phyloP scores from a whole-genome alignment of 371 early-diverging fungal species.

The Coemansia sp. region DNA sequence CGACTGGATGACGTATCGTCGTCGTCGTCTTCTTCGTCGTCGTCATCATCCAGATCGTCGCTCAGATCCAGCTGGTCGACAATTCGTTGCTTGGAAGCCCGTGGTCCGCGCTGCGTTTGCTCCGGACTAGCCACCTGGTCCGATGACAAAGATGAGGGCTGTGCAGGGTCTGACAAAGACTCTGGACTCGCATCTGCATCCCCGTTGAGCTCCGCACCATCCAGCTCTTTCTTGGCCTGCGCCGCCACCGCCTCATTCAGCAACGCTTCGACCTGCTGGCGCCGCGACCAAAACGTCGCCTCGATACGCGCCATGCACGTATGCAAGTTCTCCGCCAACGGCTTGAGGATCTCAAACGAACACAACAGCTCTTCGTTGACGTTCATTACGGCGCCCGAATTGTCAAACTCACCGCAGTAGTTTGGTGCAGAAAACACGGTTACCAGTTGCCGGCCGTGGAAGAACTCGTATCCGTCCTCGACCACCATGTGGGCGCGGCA shows the following conservation, averaged over 20 bases:
- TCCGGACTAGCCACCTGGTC: neutral
- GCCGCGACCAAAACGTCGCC: slow-evolving; percentile 41
- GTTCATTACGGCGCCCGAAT: slow-evolving; percentile 97
- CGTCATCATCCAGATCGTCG: slow-evolving; percentile 2
- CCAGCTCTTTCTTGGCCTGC: slow-evolving; percentile 32
- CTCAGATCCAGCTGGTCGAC: slow-evolving; percentile 20
- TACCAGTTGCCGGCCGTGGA: slow-evolving; percentile 88
- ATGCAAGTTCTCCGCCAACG: slow-evolving; percentile 39
- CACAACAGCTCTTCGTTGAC: slow-evolving; percentile 94
- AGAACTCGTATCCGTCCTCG: slow-evolving; percentile 95
- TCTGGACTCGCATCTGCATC: neutral
- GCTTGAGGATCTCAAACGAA: slow-evolving; percentile 51
- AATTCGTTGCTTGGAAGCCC: slow-evolving; percentile 13
- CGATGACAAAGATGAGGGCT: neutral
- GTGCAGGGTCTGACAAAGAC: neutral
- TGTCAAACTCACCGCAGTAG: slow-evolving; percentile 95
- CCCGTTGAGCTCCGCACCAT: neutral
- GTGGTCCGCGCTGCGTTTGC: neutral
- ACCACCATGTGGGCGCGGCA: slow-evolving; percentile 97
- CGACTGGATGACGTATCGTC: slow-evolving; percentile 19
- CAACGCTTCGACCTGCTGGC: slow-evolving; percentile 46
- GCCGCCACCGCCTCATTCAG: slow-evolving; percentile 37
- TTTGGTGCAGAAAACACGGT: slow-evolving; percentile 96
- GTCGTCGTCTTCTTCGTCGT: slow-evolving; percentile 21
- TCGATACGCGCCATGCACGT: slow-evolving; percentile 47